Base-by-base conservation (phyloP, 768 basidiomycete genomes). In the Trametes cubensis region DNA sequence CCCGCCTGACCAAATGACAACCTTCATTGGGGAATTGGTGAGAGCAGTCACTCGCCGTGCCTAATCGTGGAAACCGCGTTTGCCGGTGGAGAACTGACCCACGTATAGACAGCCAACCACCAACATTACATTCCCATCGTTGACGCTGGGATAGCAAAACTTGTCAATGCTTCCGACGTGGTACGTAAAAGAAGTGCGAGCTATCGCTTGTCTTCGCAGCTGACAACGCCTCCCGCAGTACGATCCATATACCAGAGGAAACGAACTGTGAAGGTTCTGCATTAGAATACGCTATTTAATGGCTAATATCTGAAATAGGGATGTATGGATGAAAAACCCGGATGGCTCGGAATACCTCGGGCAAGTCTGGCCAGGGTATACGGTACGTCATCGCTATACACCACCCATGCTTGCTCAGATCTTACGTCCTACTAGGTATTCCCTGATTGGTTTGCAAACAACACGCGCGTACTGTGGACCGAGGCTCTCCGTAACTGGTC, bases 331-430 rank as follows among this genome's bases (percentile, higher is more conserved):
- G 53, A 90, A 84, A 66, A 91, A 92, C 70, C 86, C 86, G 0
- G 86, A 92, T 67, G 86, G 85, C 0, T 81, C 85, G 40, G 81
- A 86, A 67, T 92, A 88, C 71, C 70, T 90, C 1, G 91, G 91
- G 13, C 80, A 86, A 69, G 89, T 90, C 10, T 92, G 88, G 89
- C 89, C 90, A 17, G 88, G 90, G 23, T 87, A 83, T 72, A 86
- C 87, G 7, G 88, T 85, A 39, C 18, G 79, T 69, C 20, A 17
- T 18, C 6, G 25, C 14, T 21, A 14, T 6, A 47, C 6, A 7
- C 23, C 13, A 25, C 46, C 8, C 23, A 25, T 47, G 25, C 20
- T 47, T 20, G 7, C 10, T 20, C 10, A 7, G 7, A 23, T 3
- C 14, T 20, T 23, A 14, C 21, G 18, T 17, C 15, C 17, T n/a